Percentiles rank a stretch among this genome's conserved stretches.
Conservation (phyloP, 768 basidiomycete species). For the Leccinum arenicola region DNA sequence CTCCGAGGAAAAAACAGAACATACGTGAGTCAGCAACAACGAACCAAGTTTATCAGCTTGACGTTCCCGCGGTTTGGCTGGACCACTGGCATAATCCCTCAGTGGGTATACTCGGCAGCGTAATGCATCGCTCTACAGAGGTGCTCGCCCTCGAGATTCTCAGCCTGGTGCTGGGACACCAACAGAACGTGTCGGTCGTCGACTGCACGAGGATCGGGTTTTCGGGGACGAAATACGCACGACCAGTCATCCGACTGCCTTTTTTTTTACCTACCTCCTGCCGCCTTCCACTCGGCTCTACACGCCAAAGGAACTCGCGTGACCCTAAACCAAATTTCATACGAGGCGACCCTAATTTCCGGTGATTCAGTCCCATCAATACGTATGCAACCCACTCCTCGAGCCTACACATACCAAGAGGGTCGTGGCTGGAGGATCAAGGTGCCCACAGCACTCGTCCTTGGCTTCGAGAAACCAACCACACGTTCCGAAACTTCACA, state of each 20-base stretch:
- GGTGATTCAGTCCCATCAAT: slow-evolving; percentile 9
- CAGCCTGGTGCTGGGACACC: slow-evolving; percentile 2
- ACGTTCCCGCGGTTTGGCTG: slow-evolving; percentile 22
- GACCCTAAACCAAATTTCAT: slow-evolving; percentile 22
- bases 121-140: slow-evolving; percentile 9
- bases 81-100: slow-evolving; percentile 5
- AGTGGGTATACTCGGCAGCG: not conserved
- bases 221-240: slow-evolving; percentile 11
- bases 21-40: not conserved
- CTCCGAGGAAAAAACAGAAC: slow-evolving; percentile 7
- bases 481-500: slow-evolving; percentile 15
- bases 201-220: not conserved
- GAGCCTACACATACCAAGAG: slow-evolving; percentile 18
- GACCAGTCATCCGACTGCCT: slow-evolving; percentile 1
- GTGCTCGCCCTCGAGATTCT: slow-evolving; percentile 7
- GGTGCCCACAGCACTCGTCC: slow-evolving; percentile 9
- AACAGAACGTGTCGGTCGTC: not conserved
- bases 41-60: slow-evolving; percentile 9
- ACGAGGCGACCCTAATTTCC: slow-evolving; percentile 21
- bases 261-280: not conserved
- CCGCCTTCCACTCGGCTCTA: slow-evolving; percentile 5
- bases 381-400: slow-evolving; percentile 7
- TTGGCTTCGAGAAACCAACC: slow-evolving; percentile 16
- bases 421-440: slow-evolving; percentile 23
- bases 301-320: slow-evolving; percentile 17